Evolutionary conservation across 768 basidiomycete species (phyloP).

Genomic region (Tulasnella sp.): DNA sequence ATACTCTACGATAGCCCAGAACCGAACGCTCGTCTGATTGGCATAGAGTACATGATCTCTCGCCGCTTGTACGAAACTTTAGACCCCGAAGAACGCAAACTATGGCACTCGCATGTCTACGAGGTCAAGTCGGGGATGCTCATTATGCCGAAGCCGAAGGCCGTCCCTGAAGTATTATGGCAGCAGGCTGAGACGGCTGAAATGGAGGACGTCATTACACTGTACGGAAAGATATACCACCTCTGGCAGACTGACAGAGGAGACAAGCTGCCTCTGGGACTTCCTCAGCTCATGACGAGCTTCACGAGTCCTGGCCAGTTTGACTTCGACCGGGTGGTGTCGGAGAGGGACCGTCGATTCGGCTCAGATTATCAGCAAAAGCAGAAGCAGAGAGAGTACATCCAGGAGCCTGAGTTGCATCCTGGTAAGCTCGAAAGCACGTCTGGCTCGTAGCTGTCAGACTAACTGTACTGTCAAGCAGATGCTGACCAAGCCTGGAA

Average conservation of each 20-base stretch:
- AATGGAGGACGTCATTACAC: background rate
- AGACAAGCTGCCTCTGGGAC: background rate
- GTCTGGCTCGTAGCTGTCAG: background rate
- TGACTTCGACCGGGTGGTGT: background rate
- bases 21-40: background rate
- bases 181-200: background rate
- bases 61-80: background rate
- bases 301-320: background rate
- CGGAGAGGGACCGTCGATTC: background rate
- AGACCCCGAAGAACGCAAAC: background rate
- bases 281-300: background rate
- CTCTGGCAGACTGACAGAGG: constrained; percentile 1
- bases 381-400: background rate
- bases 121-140: background rate
- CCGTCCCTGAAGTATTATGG: background rate
- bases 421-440: background rate
- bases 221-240: background rate
- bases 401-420: background rate
- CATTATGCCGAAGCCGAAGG: background rate
- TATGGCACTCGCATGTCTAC: constrained; percentile 1
- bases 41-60: constrained; percentile 1
- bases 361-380: background rate
- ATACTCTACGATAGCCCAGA: background rate
- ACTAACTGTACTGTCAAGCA: background rate
- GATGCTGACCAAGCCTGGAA: background rate